phyloP scores from a whole-genome alignment of 2,329 filamentous ascomycete species.

The Penicillium sp. region DNA sequence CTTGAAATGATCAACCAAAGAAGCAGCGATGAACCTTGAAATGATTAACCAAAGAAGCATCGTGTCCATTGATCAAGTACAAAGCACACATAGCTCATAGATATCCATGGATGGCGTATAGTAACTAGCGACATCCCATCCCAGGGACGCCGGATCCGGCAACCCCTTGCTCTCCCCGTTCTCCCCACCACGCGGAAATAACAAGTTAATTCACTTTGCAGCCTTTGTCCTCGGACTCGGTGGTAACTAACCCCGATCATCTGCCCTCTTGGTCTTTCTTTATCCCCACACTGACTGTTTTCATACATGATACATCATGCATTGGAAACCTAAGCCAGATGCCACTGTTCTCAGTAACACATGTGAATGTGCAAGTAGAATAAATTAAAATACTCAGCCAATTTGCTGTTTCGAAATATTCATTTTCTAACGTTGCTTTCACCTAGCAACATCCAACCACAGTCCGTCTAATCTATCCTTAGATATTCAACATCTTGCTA shows the following conservation, averaged over 20 bases:
- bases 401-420: background rate
- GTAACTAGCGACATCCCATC: background rate
- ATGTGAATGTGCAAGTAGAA: background rate
- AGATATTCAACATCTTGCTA: background rate
- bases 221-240: background rate
- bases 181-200: background rate
- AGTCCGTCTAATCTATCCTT: background rate
- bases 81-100: too few species aligned
- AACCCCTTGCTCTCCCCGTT: background rate
- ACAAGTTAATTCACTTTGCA: background rate
- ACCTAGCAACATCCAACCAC: background rate
- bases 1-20: too few species aligned
- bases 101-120: background rate
- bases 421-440: background rate
- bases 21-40: too few species aligned
- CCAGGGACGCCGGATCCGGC: background rate
- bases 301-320: background rate
- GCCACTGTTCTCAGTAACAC: background rate
- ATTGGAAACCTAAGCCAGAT: background rate
- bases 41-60: too few species aligned
- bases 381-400: background rate
- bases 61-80: too few species aligned
- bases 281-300: background rate
- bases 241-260: background rate
- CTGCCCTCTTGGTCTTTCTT: background rate